Percentiles rank a stretch among this genome's conserved stretches.
Evolutionary conservation across 139 green algal genomes (phyloP).

Genomic region (Tetradesmus obliquus): DNA sequence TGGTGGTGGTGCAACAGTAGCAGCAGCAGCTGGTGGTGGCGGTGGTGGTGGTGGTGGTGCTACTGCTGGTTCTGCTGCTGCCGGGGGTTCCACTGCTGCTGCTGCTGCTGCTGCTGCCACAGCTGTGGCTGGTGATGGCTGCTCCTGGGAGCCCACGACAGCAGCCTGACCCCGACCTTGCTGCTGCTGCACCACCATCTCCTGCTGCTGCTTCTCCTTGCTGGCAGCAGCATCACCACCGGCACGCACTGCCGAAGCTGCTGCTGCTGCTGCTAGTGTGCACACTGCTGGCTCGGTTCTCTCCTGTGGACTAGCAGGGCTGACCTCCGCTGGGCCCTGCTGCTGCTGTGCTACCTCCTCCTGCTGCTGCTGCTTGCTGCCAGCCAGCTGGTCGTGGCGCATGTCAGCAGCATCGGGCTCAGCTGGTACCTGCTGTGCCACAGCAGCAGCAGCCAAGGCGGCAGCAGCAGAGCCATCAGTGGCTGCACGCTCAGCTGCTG

Average conservation of each 20-base stretch:
- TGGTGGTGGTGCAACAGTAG: not conserved
- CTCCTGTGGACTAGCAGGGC: not conserved
- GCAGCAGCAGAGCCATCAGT: not conserved
- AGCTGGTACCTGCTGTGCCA: not conserved
- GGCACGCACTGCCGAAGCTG: not conserved
- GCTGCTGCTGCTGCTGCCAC: constrained; percentile 7
- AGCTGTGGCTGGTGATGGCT: not conserved
- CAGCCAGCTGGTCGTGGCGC: not conserved
- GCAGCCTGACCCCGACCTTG: not conserved
- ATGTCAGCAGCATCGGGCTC: not conserved
- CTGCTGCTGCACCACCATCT: not conserved
- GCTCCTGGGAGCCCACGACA: not conserved
- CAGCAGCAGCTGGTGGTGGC: not conserved
- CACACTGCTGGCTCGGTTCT: not conserved
- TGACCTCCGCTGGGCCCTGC: not conserved
- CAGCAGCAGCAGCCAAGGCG: not conserved
- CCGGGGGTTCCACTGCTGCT: not conserved
- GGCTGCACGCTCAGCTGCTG: not conserved
- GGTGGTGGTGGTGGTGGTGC: not conserved
- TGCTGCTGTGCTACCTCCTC: not conserved
- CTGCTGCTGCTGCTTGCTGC: not conserved
- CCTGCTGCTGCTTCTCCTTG: not conserved
- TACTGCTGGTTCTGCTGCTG: constrained; percentile 16
- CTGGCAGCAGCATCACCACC: not conserved
- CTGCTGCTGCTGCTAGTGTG: not conserved